Conservation (phyloP, 1,284 basidiomycete species). For the Leccinum discolor region DNA sequence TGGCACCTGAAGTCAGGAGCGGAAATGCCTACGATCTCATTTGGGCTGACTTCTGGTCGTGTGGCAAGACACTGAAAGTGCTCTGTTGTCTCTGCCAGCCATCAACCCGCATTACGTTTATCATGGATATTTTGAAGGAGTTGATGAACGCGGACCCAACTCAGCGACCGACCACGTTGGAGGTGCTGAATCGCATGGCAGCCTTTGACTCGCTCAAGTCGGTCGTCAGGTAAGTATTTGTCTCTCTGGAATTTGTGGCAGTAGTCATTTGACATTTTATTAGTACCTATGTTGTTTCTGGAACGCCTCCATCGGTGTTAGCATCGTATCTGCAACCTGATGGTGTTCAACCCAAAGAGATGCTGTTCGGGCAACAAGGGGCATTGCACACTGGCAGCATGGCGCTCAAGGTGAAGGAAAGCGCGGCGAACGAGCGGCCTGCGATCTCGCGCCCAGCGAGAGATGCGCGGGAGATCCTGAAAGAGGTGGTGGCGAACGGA, state of each 20-base stretch:
- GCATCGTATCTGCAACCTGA: slow-evolving; percentile 45
- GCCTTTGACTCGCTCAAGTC: not conserved
- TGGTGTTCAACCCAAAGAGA: slow-evolving; percentile 29
- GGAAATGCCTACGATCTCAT: too few species aligned
- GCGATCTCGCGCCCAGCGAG: slow-evolving; percentile 55
- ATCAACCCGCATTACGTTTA: too few species aligned
- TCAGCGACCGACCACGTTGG: not conserved
- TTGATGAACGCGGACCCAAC: not conserved
- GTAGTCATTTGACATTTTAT: too few species aligned
- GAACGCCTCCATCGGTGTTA: slow-evolving; percentile 64
- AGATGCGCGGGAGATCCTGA: too few species aligned
- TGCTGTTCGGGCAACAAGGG: slow-evolving; percentile 52
- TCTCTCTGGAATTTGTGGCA: too few species aligned
- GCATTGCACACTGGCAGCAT: slow-evolving; percentile 26
- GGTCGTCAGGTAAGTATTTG: not conserved
- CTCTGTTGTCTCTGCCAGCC: too few species aligned
- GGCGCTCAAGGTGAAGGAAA: slow-evolving; percentile 51
- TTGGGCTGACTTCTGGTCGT: too few species aligned
- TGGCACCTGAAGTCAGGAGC: too few species aligned
- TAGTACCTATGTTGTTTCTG: slow-evolving; percentile 51
- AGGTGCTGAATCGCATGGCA: not conserved
- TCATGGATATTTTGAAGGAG: not conserved
- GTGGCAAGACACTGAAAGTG: too few species aligned
- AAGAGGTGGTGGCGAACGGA: too few species aligned
- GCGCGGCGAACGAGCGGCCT: slow-evolving; percentile 69